These are phyloP conservation scores for Cordyceps cicadae DNA, from an alignment of 2,329 filamentous ascomycete species.

Conservation along the genomic window DNA sequence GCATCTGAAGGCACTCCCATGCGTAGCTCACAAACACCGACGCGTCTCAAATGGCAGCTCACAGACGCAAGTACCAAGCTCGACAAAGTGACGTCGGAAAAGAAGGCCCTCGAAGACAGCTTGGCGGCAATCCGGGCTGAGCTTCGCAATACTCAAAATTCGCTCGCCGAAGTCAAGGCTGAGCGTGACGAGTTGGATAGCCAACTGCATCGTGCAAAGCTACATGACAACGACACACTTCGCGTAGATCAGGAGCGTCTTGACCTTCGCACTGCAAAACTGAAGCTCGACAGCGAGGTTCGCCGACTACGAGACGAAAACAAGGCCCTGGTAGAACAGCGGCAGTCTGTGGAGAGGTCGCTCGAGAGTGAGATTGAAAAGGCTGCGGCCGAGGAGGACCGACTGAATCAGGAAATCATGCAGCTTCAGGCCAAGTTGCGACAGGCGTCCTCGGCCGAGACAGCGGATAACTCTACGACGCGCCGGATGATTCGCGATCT, in stretches of 20 bases:
- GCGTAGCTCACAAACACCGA: slow-evolving; percentile 34
- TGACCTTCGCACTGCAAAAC: slow-evolving; percentile 58
- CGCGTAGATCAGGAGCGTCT: slow-evolving; percentile 60
- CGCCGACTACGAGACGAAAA: slow-evolving; percentile 59
- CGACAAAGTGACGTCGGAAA: slow-evolving; percentile 49
- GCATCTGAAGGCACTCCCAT: slow-evolving; percentile 19
- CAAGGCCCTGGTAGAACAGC: slow-evolving; percentile 45
- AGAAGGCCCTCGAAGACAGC: slow-evolving; percentile 55
- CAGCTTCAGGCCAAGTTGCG: slow-evolving; percentile 40
- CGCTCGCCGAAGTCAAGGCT: slow-evolving; percentile 49
- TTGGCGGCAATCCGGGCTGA: slow-evolving; percentile 52
- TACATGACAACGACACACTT: slow-evolving; percentile 50
- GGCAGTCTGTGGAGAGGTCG: slow-evolving; percentile 51
- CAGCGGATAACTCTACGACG: slow-evolving; percentile 46
- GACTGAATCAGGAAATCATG: slow-evolving; percentile 46
- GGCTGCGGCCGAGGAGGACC: slow-evolving; percentile 57
- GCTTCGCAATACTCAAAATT: slow-evolving; percentile 48
- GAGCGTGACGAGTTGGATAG: slow-evolving; percentile 60
- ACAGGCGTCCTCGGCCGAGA: slow-evolving; percentile 40
- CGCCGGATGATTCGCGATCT: slow-evolving; percentile 57
- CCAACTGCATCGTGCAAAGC: slow-evolving; percentile 47
- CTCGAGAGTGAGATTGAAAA: slow-evolving; percentile 59
- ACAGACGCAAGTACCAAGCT: slow-evolving; percentile 52
- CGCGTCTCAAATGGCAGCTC: slow-evolving; percentile 47
- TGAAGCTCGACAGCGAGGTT: slow-evolving; percentile 60